Evolutionary conservation across 257 asterid species (phyloP), one percentile per base, ranked within the genome.

Genomic region (Nemophila menziesii): DNA sequence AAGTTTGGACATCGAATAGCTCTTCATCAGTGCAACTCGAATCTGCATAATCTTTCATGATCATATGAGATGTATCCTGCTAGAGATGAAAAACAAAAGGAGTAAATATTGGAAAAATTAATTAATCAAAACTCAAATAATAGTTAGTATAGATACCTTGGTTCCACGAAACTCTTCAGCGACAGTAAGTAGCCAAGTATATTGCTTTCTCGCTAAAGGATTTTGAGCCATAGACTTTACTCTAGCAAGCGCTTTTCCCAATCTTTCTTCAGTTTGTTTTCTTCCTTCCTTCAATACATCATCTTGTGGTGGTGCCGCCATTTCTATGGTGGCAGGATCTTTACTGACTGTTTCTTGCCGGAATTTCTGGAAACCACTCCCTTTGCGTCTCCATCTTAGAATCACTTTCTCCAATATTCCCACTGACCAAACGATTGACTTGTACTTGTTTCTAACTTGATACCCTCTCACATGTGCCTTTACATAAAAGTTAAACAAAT

Each of bases 381-480:
- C 54, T 72, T 80, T 89, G 61, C 95, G 80, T 46, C 95, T 83
- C 97, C 95, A 83, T 24, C 97, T 80, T 75, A 83, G 63, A 42
- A 89, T 83, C 61, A 80, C 86, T 73, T 83, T 89, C 73, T 83
- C 97, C 61, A 83, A 51, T 44, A 89, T 80, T 55, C 95, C 93
- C 51, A 89, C 97, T 0, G 95, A 80, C 97, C 97, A 89, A 51
- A 70, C 63, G 53, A 89, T 71, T 36, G 92, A 69, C 52, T 89
- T 89, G 65, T 80, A 80, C 47, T 78, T 89, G 50, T 80, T 83
- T 75, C 97, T 83, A 18, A 53, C 97, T 61, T 89, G 97, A 62
- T 89, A 93, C 33, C 97, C 97, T 71, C 97, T 80, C 22, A 89
- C 86, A 75, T 80, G 97, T 65, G 97, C 97, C 97, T 87, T 50